A percentile compares a stretch with the other conserved stretches of the same genome.
phyloP scores from a whole-genome alignment of 306 rosid species.

The Vigna nakashimae region DNA sequence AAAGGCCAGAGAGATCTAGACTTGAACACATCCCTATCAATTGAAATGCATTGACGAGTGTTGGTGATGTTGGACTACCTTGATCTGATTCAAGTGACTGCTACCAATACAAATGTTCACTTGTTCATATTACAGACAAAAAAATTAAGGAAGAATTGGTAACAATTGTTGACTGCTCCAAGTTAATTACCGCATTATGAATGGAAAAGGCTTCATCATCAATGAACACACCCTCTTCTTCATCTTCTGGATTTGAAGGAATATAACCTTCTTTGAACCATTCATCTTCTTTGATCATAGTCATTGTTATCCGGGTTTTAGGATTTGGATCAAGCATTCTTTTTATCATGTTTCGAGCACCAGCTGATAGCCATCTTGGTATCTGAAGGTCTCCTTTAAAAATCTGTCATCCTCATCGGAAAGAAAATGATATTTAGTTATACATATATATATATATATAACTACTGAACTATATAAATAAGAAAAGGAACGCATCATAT shows the following conservation, averaged over 20 bases:
- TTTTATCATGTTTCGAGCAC: conserved; percentile 66
- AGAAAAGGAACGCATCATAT: neutral
- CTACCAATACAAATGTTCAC: conserved; percentile 31
- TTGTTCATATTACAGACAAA: neutral
- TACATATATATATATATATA: neutral
- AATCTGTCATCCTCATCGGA: conserved; percentile 54
- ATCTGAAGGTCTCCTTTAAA: conserved; percentile 70
- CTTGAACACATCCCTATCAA: conserved; percentile 88
- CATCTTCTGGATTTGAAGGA: conserved; percentile 64
- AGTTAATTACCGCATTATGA: conserved; percentile 56
- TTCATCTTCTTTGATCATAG: conserved; percentile 68
- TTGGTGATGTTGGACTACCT: conserved; percentile 55
- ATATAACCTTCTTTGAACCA: conserved; percentile 75
- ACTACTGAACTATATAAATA: neutral
- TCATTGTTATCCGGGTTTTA: conserved; percentile 64
- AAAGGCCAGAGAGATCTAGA: conserved; percentile 92
- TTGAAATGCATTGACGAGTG: conserved; percentile 85
- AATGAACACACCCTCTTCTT: conserved; percentile 59
- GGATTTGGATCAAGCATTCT: conserved; percentile 88
- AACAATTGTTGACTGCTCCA: neutral
- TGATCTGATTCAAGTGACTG: conserved; percentile 61
- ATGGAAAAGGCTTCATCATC: conserved; percentile 65
- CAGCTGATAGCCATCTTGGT: conserved; percentile 77
- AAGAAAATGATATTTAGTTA: neutral
- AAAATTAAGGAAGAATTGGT: neutral